A percentile compares a stretch with the other conserved stretches of the same genome.
Conservation (phyloP, 1,139 yeast genomes). For the Nakaseomyces bracarensis region DNA sequence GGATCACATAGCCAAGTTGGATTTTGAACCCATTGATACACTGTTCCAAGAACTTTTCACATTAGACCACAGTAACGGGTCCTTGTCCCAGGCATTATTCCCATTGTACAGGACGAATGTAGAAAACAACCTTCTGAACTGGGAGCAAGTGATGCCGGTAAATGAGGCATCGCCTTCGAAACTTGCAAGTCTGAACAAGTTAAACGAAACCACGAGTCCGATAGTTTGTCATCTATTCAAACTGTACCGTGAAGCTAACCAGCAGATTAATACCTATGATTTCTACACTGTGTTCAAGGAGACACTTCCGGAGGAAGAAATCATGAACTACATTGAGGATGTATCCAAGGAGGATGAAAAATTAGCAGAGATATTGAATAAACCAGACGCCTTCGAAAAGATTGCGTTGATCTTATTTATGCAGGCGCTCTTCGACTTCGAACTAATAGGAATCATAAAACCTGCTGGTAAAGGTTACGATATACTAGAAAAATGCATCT, state of each 20-base stretch:
- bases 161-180: slow-evolving; percentile 1
- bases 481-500: slow-evolving; percentile 46
- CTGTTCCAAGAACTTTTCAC: slow-evolving; percentile 31
- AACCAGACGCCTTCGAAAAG: slow-evolving; percentile 40
- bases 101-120: slow-evolving; percentile 27
- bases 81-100: slow-evolving; percentile 29
- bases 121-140: slow-evolving; percentile 29
- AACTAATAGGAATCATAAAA: slow-evolving; percentile 45
- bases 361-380: slow-evolving; percentile 22
- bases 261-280: slow-evolving; percentile 65
- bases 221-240: slow-evolving; percentile 52
- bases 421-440: slow-evolving; percentile 50
- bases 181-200: slow-evolving; percentile 7
- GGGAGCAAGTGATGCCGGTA: slow-evolving; percentile 21
- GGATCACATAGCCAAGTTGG: slow-evolving; percentile 16
- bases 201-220: slow-evolving; percentile 38
- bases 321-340: slow-evolving; percentile 33
- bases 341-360: slow-evolving; percentile 24
- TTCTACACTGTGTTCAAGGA: slow-evolving; percentile 65
- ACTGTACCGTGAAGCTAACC: slow-evolving; percentile 74
- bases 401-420: slow-evolving; percentile 47
- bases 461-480: slow-evolving; percentile 44
- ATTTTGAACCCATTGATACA: slow-evolving; percentile 29
- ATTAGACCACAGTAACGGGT: slow-evolving; percentile 28
- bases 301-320: slow-evolving; percentile 38